Evolutionary conservation across 164 flowering plant genomes (phyloP).

Genomic region (Houttuynia cordata): DNA sequence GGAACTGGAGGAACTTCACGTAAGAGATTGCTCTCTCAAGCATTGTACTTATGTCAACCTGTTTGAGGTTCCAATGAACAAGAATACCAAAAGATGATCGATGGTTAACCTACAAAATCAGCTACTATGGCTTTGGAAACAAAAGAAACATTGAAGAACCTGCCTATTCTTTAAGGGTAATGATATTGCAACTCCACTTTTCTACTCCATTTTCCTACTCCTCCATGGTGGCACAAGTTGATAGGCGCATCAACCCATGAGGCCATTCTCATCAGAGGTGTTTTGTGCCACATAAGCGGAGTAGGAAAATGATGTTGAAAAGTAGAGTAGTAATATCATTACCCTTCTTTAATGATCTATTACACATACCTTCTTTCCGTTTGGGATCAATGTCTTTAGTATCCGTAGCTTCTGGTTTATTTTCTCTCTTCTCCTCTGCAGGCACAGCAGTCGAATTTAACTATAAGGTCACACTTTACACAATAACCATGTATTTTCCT

Average conservation of each 20-base stretch:
- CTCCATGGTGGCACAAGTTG: no score
- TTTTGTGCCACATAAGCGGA: no score
- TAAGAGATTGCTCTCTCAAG: conserved; percentile 1
- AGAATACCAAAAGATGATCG: neutral
- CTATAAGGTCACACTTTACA: neutral
- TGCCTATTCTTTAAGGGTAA: no score
- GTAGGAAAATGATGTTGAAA: no score
- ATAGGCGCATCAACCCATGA: no score
- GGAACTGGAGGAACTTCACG: conserved; percentile 3
- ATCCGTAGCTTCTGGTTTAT: neutral
- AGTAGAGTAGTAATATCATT: no score
- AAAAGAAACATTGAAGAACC: no score
- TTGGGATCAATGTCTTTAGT: conserved; percentile 1
- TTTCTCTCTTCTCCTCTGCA: conserved; percentile 4
- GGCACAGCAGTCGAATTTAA: neutral
- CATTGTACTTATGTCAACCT: conserved; percentile 4
- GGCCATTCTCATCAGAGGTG: no score
- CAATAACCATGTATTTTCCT: neutral
- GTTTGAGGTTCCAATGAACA: no score
- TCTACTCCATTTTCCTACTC: no score
- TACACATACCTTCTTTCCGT: neutral
- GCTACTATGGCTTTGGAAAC: neutral
- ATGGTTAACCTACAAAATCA: neutral
- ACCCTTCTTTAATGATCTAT: neutral
- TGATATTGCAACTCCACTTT: no score